Evolutionary conservation across 345 rosid genomes (phyloP).

Genomic region (Draba incana): DNA sequence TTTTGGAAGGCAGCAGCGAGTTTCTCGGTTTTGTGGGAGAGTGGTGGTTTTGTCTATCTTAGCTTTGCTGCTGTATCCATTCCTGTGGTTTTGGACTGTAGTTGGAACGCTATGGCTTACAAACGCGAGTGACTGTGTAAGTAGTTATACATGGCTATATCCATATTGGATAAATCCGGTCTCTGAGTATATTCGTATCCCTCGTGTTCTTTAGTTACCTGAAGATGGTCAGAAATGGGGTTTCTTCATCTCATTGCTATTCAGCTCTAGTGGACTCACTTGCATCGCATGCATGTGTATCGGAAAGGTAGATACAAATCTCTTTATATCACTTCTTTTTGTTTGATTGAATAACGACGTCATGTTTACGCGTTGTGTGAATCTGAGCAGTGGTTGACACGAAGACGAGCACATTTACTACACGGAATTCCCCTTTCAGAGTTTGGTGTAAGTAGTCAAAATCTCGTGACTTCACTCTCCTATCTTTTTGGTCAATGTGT

Average conservation of each 20-base stretch:
- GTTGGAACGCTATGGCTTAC: constrained; percentile 81
- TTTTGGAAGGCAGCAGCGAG: constrained; percentile 91
- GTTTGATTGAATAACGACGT: neutral
- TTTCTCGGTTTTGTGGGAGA: constrained; percentile 85
- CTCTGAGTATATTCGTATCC: constrained; percentile 5
- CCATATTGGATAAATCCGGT: neutral
- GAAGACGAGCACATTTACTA: constrained; percentile 75
- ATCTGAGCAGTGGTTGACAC: constrained; percentile 63
- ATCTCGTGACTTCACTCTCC: constrained; percentile 29
- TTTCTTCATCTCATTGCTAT: constrained; percentile 82
- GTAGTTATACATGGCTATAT: constrained; percentile 30
- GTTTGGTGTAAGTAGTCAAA: constrained; percentile 62
- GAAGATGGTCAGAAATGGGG: constrained; percentile 93
- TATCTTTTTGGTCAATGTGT: neutral
- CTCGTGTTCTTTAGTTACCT: constrained; percentile 58
- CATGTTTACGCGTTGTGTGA: constrained; percentile 13
- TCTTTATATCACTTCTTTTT: neutral
- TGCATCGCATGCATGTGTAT: constrained; percentile 68
- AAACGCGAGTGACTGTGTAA: constrained; percentile 70
- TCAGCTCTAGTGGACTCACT: constrained; percentile 80
- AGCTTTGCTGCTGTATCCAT: constrained; percentile 71
- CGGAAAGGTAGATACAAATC: constrained; percentile 54
- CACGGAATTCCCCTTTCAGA: constrained; percentile 93
- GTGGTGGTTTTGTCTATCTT: constrained; percentile 69
- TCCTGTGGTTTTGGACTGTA: constrained; percentile 89